Conservation (phyloP, 139 green algal species). For the Dunaliella primolecta region DNA sequence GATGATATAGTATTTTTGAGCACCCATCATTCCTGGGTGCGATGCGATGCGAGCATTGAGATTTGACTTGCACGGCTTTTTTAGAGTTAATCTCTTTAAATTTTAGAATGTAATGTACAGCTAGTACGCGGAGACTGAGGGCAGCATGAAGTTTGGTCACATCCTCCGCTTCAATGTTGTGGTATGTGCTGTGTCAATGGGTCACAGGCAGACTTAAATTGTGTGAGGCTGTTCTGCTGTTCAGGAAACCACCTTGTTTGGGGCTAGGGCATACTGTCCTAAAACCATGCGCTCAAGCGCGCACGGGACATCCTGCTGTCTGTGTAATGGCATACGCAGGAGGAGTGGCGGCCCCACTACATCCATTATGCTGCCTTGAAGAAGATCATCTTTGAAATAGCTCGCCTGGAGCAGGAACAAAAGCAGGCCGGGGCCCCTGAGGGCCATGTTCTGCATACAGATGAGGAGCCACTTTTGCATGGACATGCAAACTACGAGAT, state of each 20-base stretch:
- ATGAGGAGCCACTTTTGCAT: not conserved
- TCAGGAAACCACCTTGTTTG: not conserved
- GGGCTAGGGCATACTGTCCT: not conserved
- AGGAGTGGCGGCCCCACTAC: conserved; percentile 62
- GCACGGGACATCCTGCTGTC: not conserved
- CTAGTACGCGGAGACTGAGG: not conserved
- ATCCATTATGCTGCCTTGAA: conserved; percentile 65
- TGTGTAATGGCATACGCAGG: not conserved
- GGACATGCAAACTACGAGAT: not conserved
- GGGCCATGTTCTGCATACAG: not conserved
- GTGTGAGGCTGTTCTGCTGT: not conserved
- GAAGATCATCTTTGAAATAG: conserved; percentile 56
- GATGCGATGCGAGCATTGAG: too few relatives aligned
- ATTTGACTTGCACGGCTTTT: too few relatives aligned
- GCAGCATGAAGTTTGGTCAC: conserved; percentile 56
- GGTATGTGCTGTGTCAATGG: not conserved
- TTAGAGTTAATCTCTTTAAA: too few relatives aligned
- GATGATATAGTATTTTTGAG: too few relatives aligned
- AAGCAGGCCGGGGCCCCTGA: not conserved
- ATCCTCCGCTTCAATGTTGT: conserved; percentile 61
- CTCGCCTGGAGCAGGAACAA: conserved; percentile 26
- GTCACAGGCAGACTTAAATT: not conserved
- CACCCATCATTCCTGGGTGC: too few relatives aligned
- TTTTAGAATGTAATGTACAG: too few relatives aligned
- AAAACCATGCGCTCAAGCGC: not conserved